Percentiles rank a stretch among this genome's conserved stretches.
phyloP scores from a whole-genome alignment of 2,329 filamentous ascomycete species.

The Annulohypoxylon truncatum region DNA sequence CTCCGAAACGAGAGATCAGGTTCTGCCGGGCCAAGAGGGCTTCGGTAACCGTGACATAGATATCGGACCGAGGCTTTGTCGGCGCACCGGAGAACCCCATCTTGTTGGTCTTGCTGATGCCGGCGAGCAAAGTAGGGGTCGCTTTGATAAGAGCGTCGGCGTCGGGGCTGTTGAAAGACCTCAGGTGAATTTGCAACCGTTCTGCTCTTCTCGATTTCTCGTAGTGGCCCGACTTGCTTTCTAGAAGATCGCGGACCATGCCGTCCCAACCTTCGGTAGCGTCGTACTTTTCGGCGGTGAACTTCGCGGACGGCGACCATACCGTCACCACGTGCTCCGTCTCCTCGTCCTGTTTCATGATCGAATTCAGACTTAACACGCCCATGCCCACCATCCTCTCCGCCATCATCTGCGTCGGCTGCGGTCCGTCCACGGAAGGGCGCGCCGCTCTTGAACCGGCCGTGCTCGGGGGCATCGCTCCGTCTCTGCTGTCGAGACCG shows the following conservation, averaged over 20 bases:
- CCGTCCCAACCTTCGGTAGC: slow-evolving; percentile 76
- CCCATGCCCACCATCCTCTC: slow-evolving; percentile 81
- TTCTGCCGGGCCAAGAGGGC: slow-evolving; percentile 83
- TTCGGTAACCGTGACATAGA: slow-evolving; percentile 88
- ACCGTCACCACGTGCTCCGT: slow-evolving; percentile 80
- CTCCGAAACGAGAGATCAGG: slow-evolving; percentile 71
- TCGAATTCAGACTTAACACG: slow-evolving; percentile 77
- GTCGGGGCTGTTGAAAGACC: slow-evolving; percentile 80
- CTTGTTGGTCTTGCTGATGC: slow-evolving; percentile 82
- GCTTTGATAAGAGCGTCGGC: slow-evolving; percentile 84
- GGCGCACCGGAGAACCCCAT: slow-evolving; percentile 96
- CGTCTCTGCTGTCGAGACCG: slow-evolving; percentile 58
- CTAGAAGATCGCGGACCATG: slow-evolving; percentile 77
- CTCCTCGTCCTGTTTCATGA: slow-evolving; percentile 78
- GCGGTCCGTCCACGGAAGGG: slow-evolving; percentile 51
- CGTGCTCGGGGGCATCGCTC: slow-evolving; percentile 63
- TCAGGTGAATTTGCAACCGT: slow-evolving; percentile 81
- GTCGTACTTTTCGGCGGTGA: slow-evolving; percentile 67
- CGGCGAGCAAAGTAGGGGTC: slow-evolving; percentile 87
- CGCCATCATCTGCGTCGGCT: slow-evolving; percentile 60
- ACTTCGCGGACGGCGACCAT: slow-evolving; percentile 73
- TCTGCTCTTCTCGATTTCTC: slow-evolving; percentile 79
- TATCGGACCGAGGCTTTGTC: slow-evolving; percentile 88
- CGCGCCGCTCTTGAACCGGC: slow-evolving; percentile 62
- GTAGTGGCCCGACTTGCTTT: slow-evolving; percentile 78